phyloP scores from a whole-genome alignment of 2,329 filamentous ascomycete species.

The Lasiodiplodia sp. region DNA sequence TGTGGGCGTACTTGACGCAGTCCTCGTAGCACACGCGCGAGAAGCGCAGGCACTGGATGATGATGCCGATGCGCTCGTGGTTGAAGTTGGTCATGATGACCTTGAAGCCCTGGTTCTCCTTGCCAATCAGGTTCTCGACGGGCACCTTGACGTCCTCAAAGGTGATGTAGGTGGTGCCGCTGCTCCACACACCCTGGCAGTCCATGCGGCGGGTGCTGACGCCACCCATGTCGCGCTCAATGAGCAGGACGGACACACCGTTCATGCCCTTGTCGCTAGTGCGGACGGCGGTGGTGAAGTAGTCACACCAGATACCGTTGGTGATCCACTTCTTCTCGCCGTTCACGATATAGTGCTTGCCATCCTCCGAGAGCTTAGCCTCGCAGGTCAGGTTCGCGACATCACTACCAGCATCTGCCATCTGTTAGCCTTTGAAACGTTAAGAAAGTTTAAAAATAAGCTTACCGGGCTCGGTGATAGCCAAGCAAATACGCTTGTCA shows the following conservation, averaged over 20 bases:
- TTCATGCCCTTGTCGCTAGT: constrained; percentile 92
- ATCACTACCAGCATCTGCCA: constrained; percentile 84
- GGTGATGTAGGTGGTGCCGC: constrained; percentile 94
- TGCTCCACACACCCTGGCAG: constrained; percentile 96
- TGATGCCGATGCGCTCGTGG: constrained; percentile 98
- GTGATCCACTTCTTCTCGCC: constrained; percentile 99
- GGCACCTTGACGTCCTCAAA: constrained; percentile 99
- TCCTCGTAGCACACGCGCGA: constrained; percentile 97
- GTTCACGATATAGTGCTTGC: constrained; percentile 99
- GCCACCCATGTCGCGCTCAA: constrained; percentile 83
- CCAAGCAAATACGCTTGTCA: constrained; percentile 96
- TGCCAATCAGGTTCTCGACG: constrained; percentile 97
- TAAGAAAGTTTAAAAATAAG: constrained; percentile 26
- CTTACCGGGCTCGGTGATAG: constrained; percentile 81
- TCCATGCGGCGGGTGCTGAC: constrained; percentile 96
- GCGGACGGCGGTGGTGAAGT: constrained; percentile 95
- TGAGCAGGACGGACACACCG: constrained; percentile 87
- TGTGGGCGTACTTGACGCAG: constrained; percentile 94
- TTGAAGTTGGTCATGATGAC: constrained; percentile 51
- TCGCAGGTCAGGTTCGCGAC: constrained; percentile 96
- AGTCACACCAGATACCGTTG: constrained; percentile 95
- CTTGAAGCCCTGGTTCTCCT: constrained; percentile 97
- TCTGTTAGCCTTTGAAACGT: constrained; percentile 20
- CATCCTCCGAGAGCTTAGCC: constrained; percentile 91
- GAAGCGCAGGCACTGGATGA: constrained; percentile 97